Conservation (phyloP, 2,329 filamentous ascomycete genomes). For the Periconia sp. region DNA sequence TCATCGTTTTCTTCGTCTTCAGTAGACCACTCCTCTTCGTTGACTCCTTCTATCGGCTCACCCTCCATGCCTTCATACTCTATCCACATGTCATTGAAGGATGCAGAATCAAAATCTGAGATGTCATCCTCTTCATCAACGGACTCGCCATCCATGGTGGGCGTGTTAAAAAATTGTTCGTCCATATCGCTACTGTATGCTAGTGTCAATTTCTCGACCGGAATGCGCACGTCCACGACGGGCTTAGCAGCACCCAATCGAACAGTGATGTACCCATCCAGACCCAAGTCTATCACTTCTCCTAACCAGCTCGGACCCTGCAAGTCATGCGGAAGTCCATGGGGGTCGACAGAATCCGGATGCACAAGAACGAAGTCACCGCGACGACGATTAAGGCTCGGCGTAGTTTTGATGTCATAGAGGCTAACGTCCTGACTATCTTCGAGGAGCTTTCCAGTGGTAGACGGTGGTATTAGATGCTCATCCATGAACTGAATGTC, state of each 20-base stretch:
- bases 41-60: constrained; percentile 29
- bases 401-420: constrained; percentile 62
- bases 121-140: constrained; percentile 40
- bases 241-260: constrained; percentile 58
- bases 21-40: constrained; percentile 45
- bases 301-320: constrained; percentile 59
- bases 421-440: constrained; percentile 60
- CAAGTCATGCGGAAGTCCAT: constrained; percentile 18
- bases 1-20: constrained; percentile 47
- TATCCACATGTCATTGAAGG: constrained; percentile 45
- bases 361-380: constrained; percentile 62
- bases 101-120: constrained; percentile 40
- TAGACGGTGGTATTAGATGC: constrained; percentile 50
- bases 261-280: constrained; percentile 61
- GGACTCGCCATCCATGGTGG: constrained; percentile 33
- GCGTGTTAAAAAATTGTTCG: constrained; percentile 31
- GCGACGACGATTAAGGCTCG: constrained; percentile 55
- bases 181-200: constrained; percentile 54
- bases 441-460: constrained; percentile 50
- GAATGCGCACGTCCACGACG: constrained; percentile 58
- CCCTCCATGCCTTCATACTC: constrained; percentile 47
- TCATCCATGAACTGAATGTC: constrained; percentile 39
- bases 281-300: constrained; percentile 60
- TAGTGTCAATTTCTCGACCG: constrained; percentile 56
- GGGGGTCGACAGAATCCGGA: constrained; percentile 23